Conservation (phyloP, 495 filamentous ascomycete genomes). For the Aspergillus hancockii region DNA sequence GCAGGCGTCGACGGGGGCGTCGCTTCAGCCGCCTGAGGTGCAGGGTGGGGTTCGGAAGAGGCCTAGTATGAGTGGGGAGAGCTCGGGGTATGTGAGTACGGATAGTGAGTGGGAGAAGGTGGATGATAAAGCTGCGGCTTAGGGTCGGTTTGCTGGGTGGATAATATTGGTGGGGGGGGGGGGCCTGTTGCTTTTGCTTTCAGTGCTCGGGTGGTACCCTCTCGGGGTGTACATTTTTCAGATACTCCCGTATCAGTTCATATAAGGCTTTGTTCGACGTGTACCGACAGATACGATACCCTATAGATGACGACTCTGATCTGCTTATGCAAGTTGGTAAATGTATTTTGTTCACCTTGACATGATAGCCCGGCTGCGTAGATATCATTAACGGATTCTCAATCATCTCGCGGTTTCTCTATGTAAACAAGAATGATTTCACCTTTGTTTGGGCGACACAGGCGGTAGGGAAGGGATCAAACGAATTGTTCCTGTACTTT, state of each 20-base stretch:
- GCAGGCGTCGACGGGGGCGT: slow-evolving; percentile 22
- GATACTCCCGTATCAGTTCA: background rate
- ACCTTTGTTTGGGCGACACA: too few species aligned
- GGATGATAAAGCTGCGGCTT: slow-evolving; percentile 38
- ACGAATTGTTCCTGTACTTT: too few species aligned
- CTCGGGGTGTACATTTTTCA: background rate
- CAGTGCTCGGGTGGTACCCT: background rate
- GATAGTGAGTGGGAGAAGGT: slow-evolving; percentile 62
- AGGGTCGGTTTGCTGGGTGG: background rate
- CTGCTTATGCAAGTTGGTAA: background rate
- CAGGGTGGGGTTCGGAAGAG: slow-evolving; percentile 40
- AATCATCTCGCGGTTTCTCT: too few species aligned
- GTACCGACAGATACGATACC: background rate
- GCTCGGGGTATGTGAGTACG: slow-evolving; percentile 53
- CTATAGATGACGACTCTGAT: background rate
- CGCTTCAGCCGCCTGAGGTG: slow-evolving; percentile 33
- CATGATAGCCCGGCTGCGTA: too few species aligned
- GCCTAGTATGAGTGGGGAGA: slow-evolving; percentile 43
- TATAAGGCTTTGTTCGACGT: background rate
- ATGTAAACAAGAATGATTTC: too few species aligned
- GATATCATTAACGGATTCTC: too few species aligned
- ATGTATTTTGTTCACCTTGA: background rate
- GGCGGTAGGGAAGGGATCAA: too few species aligned
- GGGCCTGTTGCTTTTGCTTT: background rate
- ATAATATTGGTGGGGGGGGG: background rate